These are phyloP conservation scores for Neodidymelliopsis sp. DNA, from an alignment of 2,329 filamentous ascomycete species.

Conservation along the genomic window DNA sequence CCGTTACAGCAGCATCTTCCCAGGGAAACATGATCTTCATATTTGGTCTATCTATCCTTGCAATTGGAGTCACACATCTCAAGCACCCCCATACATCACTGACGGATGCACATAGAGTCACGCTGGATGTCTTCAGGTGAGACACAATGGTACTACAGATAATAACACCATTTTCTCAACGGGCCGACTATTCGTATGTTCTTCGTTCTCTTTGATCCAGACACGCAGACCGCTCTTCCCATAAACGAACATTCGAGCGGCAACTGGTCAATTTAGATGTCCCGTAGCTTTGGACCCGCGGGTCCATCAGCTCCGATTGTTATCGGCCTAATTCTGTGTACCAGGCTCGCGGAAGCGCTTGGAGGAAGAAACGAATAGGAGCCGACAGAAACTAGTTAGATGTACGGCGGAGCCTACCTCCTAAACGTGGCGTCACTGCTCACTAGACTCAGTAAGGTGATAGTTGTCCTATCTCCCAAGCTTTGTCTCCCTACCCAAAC, in stretches of 20 bases:
- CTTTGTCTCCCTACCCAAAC: not conserved
- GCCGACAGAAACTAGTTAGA: not conserved
- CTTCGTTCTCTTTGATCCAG: not conserved
- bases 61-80: too few relatives aligned
- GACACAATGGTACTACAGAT: not conserved
- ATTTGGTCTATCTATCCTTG: too few relatives aligned
- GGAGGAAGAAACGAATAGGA: not conserved
- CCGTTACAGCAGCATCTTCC: too few relatives aligned
- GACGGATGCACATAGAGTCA: too few relatives aligned
- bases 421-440: constrained; percentile 5
- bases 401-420: not conserved
- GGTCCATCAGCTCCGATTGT: not conserved
- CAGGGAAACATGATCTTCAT: too few relatives aligned
- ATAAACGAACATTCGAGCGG: not conserved
- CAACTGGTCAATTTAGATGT: not conserved
- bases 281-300: not conserved
- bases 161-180: not conserved
- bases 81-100: too few relatives aligned
- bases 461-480: constrained; percentile 17
- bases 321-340: constrained; percentile 5
- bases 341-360: constrained; percentile 7
- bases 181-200: constrained; percentile 6
- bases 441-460: constrained; percentile 8
- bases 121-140: not conserved
- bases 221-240: constrained; percentile 11